Percentiles rank a stretch among this genome's conserved stretches.
These are phyloP conservation scores for Yarrowia sp. DNA, from an alignment of 805 yeast species.

Conservation along the genomic window DNA sequence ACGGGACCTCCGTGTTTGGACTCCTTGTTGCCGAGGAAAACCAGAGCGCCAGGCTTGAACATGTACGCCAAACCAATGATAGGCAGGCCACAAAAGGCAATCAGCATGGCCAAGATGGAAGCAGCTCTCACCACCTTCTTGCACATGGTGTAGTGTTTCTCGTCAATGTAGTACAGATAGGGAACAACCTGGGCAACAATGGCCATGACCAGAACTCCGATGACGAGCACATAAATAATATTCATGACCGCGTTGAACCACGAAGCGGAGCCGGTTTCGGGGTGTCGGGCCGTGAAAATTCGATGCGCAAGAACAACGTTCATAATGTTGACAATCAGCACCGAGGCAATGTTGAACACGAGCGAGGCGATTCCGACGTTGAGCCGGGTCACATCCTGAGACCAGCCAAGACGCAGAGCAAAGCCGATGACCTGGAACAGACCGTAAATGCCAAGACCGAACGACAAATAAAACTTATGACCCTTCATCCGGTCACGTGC, in stretches of 20 bases:
- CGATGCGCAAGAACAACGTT: conserved; percentile 74
- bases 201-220: conserved; percentile 70
- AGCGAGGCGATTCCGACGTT: conserved; percentile 62
- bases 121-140: conserved; percentile 62
- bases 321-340: conserved; percentile 62
- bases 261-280: conserved; percentile 65
- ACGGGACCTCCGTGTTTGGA: conserved; percentile 45
- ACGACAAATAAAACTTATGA: conserved; percentile 64
- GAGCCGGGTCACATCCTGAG: conserved; percentile 56
- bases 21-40: conserved; percentile 42
- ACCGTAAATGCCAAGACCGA: conserved; percentile 63
- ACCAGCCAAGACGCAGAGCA: conserved; percentile 66
- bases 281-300: conserved; percentile 78
- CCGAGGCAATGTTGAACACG: conserved; percentile 63
- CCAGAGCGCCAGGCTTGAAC: conserved; percentile 62
- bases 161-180: conserved; percentile 61
- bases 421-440: conserved; percentile 64
- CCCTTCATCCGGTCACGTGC: conserved; percentile 59
- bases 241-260: conserved; percentile 61
- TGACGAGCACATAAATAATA: conserved; percentile 59
- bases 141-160: conserved; percentile 57
- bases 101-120: conserved; percentile 56
- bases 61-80: conserved; percentile 61
- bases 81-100: conserved; percentile 60
- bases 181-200: conserved; percentile 69